Conservation (phyloP, 352 stramenopile species). For the Pythium insidiosum region DNA sequence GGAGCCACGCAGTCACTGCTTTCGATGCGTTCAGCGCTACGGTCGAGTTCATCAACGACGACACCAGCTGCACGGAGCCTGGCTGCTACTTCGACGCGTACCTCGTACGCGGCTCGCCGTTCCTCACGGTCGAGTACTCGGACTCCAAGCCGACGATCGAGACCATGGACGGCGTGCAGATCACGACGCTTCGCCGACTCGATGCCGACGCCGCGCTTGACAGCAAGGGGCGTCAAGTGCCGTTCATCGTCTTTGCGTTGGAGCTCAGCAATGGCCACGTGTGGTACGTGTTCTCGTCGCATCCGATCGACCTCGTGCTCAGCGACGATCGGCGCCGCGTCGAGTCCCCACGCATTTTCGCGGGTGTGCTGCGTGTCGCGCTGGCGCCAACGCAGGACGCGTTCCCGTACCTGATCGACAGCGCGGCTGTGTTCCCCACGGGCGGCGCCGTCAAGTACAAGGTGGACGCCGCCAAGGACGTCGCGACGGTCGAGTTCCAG, state of each 20-base stretch:
- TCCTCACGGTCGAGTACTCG: slow-evolving; percentile 65
- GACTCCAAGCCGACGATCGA: slow-evolving; percentile 46
- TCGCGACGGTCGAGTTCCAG: too few species aligned
- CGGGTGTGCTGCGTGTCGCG: slow-evolving; percentile 46
- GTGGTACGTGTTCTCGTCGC: slow-evolving; percentile 62
- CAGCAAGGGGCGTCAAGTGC: slow-evolving; percentile 20
- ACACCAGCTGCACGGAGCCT: slow-evolving; percentile 41
- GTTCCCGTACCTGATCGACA: slow-evolving; percentile 56
- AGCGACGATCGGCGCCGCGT: slow-evolving; percentile 25
- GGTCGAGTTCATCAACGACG: slow-evolving; percentile 40
- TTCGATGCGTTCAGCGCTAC: slow-evolving; percentile 68
- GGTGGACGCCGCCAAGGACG: too few species aligned
- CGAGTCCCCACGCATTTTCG: slow-evolving; percentile 27
- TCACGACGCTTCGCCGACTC: slow-evolving; percentile 40
- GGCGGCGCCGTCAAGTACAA: slow-evolving; percentile 45
- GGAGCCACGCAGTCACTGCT: slow-evolving; percentile 51
- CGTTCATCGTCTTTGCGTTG: slow-evolving; percentile 40
- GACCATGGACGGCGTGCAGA: too few species aligned
- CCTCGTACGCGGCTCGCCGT: slow-evolving; percentile 76
- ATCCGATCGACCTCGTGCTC: slow-evolving; percentile 33
- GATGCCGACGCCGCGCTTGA: slow-evolving; percentile 32
- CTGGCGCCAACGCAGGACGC: slow-evolving; percentile 32
- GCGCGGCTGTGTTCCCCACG: slow-evolving; percentile 41
- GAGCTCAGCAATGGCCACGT: slow-evolving; percentile 52
- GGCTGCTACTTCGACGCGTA: too few species aligned